These are phyloP conservation scores for Cardiospermum halicacabum DNA, from an alignment of 345 rosid genomes.

Conservation along the genomic window DNA sequence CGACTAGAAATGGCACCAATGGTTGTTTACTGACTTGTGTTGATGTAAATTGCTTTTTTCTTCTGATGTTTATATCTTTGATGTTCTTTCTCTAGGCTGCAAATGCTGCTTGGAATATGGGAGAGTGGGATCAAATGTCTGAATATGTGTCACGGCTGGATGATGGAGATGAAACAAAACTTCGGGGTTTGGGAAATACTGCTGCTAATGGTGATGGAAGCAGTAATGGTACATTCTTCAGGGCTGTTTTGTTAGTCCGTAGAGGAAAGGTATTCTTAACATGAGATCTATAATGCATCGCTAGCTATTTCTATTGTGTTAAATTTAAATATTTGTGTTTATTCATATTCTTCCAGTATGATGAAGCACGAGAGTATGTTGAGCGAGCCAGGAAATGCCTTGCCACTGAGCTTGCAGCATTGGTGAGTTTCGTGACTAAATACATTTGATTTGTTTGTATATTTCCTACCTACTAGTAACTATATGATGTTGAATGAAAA, in stretches of 20 bases:
- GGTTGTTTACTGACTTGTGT: constrained; percentile 47
- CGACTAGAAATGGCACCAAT: constrained; percentile 99
- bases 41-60: constrained; percentile 10
- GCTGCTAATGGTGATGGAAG: constrained; percentile 89
- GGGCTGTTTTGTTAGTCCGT: constrained; percentile 87
- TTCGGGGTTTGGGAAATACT: constrained; percentile 75
- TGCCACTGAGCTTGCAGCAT: constrained; percentile 98
- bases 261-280: constrained; percentile 55
- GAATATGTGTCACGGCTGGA: constrained; percentile 93
- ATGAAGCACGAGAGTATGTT: constrained; percentile 90
- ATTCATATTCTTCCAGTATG: constrained; percentile 46
- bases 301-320: not conserved
- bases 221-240: constrained; percentile 91
- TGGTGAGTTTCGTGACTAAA: constrained; percentile 50
- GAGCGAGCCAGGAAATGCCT: constrained; percentile 95
- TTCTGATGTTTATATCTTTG: constrained; percentile 15
- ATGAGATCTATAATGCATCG: not conserved
- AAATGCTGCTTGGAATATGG: constrained; percentile 98
- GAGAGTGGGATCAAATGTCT: constrained; percentile 99
- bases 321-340: not conserved
- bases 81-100: constrained; percentile 69
- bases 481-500: too few relatives aligned
- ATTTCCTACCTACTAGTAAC: too few relatives aligned
- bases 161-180: constrained; percentile 93
- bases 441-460: too few relatives aligned